Conservation (phyloP, 2,329 filamentous ascomycete genomes). For the Aureobasidium sp. region DNA sequence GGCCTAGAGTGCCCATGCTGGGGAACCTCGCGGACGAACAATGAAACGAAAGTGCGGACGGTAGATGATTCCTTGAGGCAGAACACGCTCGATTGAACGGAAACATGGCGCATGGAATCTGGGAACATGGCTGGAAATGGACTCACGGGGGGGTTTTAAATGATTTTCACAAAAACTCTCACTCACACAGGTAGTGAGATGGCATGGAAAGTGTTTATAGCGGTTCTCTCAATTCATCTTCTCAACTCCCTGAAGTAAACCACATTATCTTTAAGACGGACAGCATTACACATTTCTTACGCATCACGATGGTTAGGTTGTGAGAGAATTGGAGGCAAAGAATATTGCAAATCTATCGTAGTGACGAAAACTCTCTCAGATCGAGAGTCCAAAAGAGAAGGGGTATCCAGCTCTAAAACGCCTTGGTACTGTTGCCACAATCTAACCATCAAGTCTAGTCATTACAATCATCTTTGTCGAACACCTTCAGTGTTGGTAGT, state of each 20-base stretch:
- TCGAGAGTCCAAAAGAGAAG: not conserved
- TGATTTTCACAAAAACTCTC: not conserved
- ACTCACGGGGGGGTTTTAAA: not conserved
- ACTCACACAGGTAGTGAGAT: not conserved
- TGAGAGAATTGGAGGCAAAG: too few relatives aligned
- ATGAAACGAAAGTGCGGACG: not conserved
- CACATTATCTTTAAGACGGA: not conserved
- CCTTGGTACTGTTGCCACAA: not conserved
- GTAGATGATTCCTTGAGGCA: not conserved
- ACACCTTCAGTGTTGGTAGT: not conserved
- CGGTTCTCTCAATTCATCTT: not conserved
- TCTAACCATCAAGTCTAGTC: not conserved
- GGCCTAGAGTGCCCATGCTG: not conserved
- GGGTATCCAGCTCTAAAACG: not conserved
- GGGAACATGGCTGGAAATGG: not conserved
- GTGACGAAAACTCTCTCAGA: too few relatives aligned
- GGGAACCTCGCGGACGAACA: not conserved
- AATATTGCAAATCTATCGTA: too few relatives aligned
- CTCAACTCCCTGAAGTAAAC: not conserved
- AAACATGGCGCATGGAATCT: not conserved
- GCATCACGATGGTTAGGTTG: too few relatives aligned
- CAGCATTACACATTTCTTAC: too few relatives aligned
- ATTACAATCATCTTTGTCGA: not conserved
- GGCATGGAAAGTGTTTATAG: conserved; percentile 10
- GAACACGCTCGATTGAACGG: too few relatives aligned